These are phyloP conservation scores for Vigna nakashimae DNA, from an alignment of 306 rosid species.

Conservation along the genomic window DNA sequence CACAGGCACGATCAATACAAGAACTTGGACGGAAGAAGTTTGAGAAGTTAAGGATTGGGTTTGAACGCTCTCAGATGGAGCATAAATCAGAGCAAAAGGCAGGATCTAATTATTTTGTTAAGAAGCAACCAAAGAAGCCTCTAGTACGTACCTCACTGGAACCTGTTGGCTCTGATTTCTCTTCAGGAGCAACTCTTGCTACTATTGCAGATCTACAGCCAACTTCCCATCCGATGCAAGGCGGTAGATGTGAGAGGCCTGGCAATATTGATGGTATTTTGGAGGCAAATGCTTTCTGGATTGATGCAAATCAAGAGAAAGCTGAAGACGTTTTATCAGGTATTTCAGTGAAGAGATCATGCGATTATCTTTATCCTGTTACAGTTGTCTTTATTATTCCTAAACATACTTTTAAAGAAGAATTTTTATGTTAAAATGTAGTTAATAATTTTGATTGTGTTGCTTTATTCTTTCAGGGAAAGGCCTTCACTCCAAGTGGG, in stretches of 20 bases:
- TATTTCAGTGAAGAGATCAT: conserved; percentile 40
- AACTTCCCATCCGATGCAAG: conserved; percentile 61
- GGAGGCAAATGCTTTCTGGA: conserved; percentile 68
- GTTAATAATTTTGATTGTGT: conserved; percentile 44
- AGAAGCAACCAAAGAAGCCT: conserved; percentile 78
- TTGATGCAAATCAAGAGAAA: conserved; percentile 77
- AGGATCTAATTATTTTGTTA: conserved; percentile 63
- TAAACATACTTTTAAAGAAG: background rate
- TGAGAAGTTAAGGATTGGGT: conserved; percentile 71
- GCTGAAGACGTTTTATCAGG: conserved; percentile 83
- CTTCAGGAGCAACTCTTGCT: conserved; percentile 90
- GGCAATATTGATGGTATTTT: conserved; percentile 63
- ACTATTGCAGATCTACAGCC: conserved; percentile 66
- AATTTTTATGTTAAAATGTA: conserved; percentile 8
- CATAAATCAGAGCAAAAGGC: conserved; percentile 70
- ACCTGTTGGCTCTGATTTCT: conserved; percentile 84
- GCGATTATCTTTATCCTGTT: conserved; percentile 16
- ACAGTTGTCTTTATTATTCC: background rate
- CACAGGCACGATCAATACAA: conserved; percentile 93
- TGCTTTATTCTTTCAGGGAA: conserved; percentile 64
- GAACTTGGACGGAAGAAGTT: conserved; percentile 85
- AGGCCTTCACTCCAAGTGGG: conserved; percentile 68
- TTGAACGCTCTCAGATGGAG: conserved; percentile 67
- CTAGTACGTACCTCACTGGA: conserved; percentile 70
- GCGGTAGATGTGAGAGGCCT: conserved; percentile 68